A percentile compares a stretch with the other conserved stretches of the same genome.
Conservation (phyloP, 2,329 filamentous ascomycete species). For the Tolypocladium tropicale region DNA sequence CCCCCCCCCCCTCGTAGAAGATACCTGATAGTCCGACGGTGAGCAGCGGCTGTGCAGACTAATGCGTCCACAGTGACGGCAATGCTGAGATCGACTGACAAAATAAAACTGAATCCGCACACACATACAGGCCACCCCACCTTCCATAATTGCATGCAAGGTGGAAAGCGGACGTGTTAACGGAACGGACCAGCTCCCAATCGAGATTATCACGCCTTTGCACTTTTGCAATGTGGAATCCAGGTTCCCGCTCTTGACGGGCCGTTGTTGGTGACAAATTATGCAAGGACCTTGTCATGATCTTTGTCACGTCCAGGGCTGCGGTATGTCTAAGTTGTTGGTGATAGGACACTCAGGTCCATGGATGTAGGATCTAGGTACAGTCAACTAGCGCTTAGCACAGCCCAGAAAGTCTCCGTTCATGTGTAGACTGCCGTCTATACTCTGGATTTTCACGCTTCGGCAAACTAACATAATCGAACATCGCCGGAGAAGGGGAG, state of each 20-base stretch:
- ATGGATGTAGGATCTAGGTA: not conserved
- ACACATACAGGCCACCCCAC: not conserved
- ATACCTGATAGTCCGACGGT: not conserved
- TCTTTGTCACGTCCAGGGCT: not conserved
- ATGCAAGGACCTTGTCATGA: not conserved
- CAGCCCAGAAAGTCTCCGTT: not conserved
- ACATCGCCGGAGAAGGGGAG: not conserved
- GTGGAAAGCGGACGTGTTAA: not conserved
- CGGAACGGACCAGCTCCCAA: not conserved
- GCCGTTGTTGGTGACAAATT: not conserved
- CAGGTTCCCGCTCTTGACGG: not conserved
- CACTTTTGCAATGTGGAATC: not conserved
- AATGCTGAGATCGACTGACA: not conserved
- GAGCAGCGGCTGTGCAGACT: not conserved
- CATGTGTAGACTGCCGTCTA: not conserved
- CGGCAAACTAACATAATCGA: not conserved
- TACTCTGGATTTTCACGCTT: not conserved
- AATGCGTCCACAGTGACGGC: not conserved
- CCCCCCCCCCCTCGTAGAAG: no score
- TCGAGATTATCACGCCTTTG: not conserved
- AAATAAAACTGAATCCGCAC: not conserved
- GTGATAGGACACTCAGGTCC: not conserved
- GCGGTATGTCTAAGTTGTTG: not conserved
- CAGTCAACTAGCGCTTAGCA: not conserved
- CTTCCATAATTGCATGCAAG: not conserved